Conservation (phyloP, 169 alveolate species). For the Cyclospora cayetanensis region DNA sequence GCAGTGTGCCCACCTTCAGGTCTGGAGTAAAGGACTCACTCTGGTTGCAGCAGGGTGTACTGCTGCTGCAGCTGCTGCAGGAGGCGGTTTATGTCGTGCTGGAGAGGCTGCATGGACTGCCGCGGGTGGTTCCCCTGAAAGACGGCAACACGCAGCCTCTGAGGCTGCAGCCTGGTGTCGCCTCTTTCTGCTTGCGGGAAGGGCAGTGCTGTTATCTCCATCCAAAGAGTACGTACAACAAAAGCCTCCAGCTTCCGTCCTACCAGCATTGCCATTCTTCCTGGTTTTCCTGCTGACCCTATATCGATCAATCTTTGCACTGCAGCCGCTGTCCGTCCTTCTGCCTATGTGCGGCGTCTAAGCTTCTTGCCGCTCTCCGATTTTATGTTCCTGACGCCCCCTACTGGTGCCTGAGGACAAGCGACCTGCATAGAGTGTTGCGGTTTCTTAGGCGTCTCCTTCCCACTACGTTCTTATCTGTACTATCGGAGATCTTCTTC, state of each 20-base stretch:
- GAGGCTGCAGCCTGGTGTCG: conserved; percentile 36
- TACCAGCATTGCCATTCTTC: neutral
- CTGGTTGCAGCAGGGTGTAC: conserved; percentile 1
- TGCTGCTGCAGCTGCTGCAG: conserved; percentile 47
- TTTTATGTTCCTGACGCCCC: neutral
- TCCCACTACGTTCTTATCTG: neutral
- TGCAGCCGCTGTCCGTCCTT: neutral
- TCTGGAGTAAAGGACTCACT: conserved; percentile 27
- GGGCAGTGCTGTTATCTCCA: neutral
- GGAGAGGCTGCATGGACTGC: neutral
- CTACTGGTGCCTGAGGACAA: neutral
- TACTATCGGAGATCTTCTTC: neutral
- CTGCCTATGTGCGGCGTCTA: neutral
- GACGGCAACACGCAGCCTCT: neutral
- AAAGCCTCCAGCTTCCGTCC: neutral
- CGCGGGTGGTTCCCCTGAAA: conserved; percentile 17
- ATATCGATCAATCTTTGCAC: neutral
- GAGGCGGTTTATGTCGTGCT: neutral
- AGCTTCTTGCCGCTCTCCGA: neutral
- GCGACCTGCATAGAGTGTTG: too few relatives aligned
- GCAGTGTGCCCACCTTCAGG: neutral
- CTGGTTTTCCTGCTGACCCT: neutral
- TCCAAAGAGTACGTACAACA: neutral
- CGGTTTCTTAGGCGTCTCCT: neutral
- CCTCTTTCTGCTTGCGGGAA: neutral